phyloP scores from a whole-genome alignment of 2,329 filamentous ascomycete species.

The Cladobotryum protrusum region DNA sequence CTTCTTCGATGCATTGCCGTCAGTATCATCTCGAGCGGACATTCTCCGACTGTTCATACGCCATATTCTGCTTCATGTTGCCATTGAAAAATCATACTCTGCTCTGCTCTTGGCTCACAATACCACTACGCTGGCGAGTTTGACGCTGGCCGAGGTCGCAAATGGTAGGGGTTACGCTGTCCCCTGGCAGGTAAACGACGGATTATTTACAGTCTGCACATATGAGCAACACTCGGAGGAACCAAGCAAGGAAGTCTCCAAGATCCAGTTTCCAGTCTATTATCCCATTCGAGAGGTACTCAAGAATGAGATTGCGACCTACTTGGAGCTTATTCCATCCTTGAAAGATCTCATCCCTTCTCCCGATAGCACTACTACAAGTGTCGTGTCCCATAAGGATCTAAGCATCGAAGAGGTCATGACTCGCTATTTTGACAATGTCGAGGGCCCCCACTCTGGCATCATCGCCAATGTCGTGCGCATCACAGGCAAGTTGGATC shows the following conservation, averaged over 20 bases:
- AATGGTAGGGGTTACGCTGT: slow-evolving; percentile 83
- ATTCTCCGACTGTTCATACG: slow-evolving; percentile 64
- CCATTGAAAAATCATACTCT: slow-evolving; percentile 54
- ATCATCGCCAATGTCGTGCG: slow-evolving; percentile 94
- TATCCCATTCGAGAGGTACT: slow-evolving; percentile 83
- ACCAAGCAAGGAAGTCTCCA: slow-evolving; percentile 10
- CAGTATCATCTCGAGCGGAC: slow-evolving; percentile 71
- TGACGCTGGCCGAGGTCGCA: slow-evolving; percentile 78
- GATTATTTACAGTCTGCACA: slow-evolving; percentile 37
- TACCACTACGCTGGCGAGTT: slow-evolving; percentile 80
- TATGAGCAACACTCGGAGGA: slow-evolving; percentile 18
- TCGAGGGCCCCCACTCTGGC: slow-evolving; percentile 80
- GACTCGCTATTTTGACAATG: slow-evolving; percentile 72
- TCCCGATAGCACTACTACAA: slow-evolving; percentile 24
- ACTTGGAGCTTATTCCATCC: slow-evolving; percentile 50
- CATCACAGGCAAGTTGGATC: slow-evolving; percentile 75
- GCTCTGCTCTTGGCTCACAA: slow-evolving; percentile 77
- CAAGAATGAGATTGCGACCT: slow-evolving; percentile 69
- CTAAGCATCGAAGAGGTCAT: slow-evolving; percentile 89
- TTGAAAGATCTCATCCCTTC: slow-evolving; percentile 44
- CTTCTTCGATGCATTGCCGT: slow-evolving; percentile 57
- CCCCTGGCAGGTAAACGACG: slow-evolving; percentile 77
- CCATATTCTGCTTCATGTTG: slow-evolving; percentile 62
- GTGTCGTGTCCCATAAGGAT: slow-evolving; percentile 61
- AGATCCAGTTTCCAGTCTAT: slow-evolving; percentile 46